Percentiles rank a stretch among this genome's conserved stretches.
These are phyloP conservation scores for Nicotiana rustica DNA, from an alignment of 305 asterid genomes.

Conservation along the genomic window DNA sequence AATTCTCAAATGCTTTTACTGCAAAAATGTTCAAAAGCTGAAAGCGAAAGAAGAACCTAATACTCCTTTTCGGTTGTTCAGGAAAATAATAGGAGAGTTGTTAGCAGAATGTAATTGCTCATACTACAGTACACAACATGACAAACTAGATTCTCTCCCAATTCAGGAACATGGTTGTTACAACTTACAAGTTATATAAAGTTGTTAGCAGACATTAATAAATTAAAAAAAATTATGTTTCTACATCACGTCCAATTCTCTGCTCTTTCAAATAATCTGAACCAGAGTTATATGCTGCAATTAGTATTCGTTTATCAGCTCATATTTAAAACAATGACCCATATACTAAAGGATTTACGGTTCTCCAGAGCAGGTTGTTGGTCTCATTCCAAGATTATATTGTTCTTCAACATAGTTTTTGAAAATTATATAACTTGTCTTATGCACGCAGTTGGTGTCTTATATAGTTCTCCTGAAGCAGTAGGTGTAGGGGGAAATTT, in stretches of 20 bases:
- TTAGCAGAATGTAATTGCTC: too few species aligned
- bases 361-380: neutral
- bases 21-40: too few species aligned
- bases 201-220: neutral
- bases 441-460: neutral
- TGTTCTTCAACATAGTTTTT: neutral
- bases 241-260: neutral
- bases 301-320: constrained; percentile 14
- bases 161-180: neutral
- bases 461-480: constrained; percentile 29
- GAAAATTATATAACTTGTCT: neutral
- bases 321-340: neutral
- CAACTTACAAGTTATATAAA: neutral
- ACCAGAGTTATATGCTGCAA: neutral
- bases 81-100: too few species aligned
- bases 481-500: constrained; percentile 32
- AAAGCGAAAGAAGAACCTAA: too few species aligned
- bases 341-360: neutral
- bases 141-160: constrained; percentile 6
- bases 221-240: neutral
- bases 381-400: neutral
- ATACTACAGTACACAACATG: neutral
- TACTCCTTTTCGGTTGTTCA: too few species aligned
- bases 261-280: constrained; percentile 15
- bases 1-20: too few species aligned